Evolutionary conservation across 441 rosid genomes (phyloP), one percentile per base, ranked within the genome.

Genomic region (Croton setiger): DNA sequence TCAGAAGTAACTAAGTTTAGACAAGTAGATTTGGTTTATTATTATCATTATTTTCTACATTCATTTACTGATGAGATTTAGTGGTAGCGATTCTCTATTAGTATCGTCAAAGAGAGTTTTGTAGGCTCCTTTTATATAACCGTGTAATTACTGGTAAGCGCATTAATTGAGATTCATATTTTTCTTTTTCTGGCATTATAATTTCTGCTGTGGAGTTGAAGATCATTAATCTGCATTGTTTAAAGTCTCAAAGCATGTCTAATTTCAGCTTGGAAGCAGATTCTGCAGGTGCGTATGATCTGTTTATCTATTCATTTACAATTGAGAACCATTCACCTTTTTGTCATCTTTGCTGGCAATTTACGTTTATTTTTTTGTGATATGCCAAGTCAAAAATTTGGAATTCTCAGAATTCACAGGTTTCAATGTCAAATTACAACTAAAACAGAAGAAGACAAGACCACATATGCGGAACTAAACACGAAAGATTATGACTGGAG

Each of bases 401-500:
- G 18, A 36, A 21, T 64, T 35, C 2, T 43, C n/a, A 64, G 67
- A 60, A 64, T 72, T 33, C 74, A 72, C 72, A 54, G 39, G 65
- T 69, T 60, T 60, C 15, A 36, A 52, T 55, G 63, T 44, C 35
- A 64, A 44, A 56, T 71, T 64, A 45, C 66, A 44, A 51, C 64
- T n/a, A 61, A 55, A 14, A 51, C 11, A 20, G 18, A 59, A 36
- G 51, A 51, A 21, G 12, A 54, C 44, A n/a, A 43, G 3, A 27
- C 20, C 44, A 9, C 5, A 56, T 27, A 27, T 27, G 31, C 18
- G 65, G 35, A 35, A 8, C 37, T 2, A 14, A 1, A 65, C 31
- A 27, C 31, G 37, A 33, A 20, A 73, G 76, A 64, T 74, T 72
- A 60, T 74, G 48, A 63, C 71, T 69, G 54, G 74, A 70, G 67